Base-by-base conservation (phyloP, 768 basidiomycete genomes). In the Amanita pallidorosea region DNA sequence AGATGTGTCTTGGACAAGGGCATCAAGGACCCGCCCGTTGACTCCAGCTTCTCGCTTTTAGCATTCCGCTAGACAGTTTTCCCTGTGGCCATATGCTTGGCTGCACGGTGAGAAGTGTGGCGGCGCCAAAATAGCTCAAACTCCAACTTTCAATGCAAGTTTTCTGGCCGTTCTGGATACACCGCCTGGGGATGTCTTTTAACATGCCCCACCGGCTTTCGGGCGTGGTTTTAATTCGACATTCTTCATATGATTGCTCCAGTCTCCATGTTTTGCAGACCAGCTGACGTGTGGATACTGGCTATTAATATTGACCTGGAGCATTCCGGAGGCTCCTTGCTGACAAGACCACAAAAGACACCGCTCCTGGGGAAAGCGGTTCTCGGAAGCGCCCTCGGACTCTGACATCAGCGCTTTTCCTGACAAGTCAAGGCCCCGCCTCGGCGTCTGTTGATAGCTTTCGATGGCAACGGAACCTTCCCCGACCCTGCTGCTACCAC, bases 311-410 rank as follows among this genome's bases (percentile, higher is more conserved):
- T 22, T 18, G 22, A 3, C 8, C 4, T 22, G 43, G 43, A n/a
- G 20, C 2, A 25, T 23, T 23, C 22, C 42, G 42, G 17, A 29
- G 5, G 7, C 9, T 43, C 42, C 42, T 27, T 42, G n/a, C 17
- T 8, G 17, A 44, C 9, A 15, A 15, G 23, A 3, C 29, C 6
- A 23, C 15, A 23, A 44, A 29, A 44, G 17, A 44, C 43, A 25
- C 43, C 43, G 43, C 43, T 27, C 29, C 43, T 27, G 27, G 25
- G 43, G 43, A 17, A 29, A n/a, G 31, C 25, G 36, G 17, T 34
- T n/a, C n/a, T n/a, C 29, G 29, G 18, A 34, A 4, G 53, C 54
- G 48, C 46, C 49, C 36, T 47, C 20, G 22, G 50, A 27, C 12
- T 49, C 41, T 22, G 38, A 53, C 37, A 20, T 40, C 25, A 50